Conservation (phyloP, 2,329 filamentous ascomycete genomes). For the Monosporascus sp. region DNA sequence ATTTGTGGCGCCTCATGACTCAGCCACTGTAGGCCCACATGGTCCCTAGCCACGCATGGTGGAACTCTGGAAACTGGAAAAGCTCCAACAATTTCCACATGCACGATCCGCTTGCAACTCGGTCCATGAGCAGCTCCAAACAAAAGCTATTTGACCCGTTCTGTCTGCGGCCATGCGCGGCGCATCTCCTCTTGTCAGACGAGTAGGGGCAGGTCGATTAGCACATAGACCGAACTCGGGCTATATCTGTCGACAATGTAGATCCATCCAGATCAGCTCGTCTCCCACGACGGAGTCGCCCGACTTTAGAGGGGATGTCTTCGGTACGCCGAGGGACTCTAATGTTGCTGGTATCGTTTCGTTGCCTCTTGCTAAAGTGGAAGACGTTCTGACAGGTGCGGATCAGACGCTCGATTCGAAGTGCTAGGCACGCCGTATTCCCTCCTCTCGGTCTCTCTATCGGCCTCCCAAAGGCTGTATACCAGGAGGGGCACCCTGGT, state of each 20-base stretch:
- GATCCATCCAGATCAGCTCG: conserved; percentile 58
- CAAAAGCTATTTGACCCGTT: too few relatives aligned
- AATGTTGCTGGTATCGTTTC: conserved; percentile 44
- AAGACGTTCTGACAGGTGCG: too few relatives aligned
- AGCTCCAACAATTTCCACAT: too few relatives aligned
- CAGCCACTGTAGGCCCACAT: too few relatives aligned
- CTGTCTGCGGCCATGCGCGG: conserved; percentile 20
- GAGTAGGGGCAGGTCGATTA: conserved; percentile 17
- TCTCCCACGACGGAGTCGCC: conserved; percentile 53
- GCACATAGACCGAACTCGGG: conserved; percentile 9
- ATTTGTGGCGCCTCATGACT: too few relatives aligned
- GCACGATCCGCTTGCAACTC: too few relatives aligned
- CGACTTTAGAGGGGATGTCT: conserved; percentile 46
- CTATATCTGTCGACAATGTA: conserved; percentile 50
- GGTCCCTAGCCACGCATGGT: too few relatives aligned
- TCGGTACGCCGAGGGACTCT: conserved; percentile 42
- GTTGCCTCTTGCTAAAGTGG: conserved; percentile 1
- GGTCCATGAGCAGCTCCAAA: too few relatives aligned
- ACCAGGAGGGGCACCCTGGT: conserved; percentile 89
- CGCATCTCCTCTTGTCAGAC: conserved; percentile 19
- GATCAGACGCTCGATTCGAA: conserved; percentile 84
- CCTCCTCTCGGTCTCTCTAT: conserved; percentile 85
- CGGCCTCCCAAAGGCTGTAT: conserved; percentile 89
- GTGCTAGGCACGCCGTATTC: conserved; percentile 90
- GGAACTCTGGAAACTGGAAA: too few relatives aligned